Conservation (phyloP, 2,329 filamentous ascomycete species). For the Pezicula carpinea region DNA sequence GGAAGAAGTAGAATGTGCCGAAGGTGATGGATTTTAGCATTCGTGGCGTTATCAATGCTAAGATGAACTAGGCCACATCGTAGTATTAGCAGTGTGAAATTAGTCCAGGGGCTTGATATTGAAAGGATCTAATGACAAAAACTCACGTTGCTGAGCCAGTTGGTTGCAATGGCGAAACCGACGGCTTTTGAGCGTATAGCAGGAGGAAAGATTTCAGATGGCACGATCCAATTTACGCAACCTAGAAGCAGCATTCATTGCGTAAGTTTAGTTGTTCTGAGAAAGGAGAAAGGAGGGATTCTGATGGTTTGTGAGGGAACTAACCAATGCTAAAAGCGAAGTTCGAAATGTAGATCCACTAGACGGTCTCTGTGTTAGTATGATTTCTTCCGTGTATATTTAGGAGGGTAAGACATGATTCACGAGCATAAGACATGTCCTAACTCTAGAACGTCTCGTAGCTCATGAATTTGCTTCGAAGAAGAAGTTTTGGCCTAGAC, state of each 20-base stretch:
- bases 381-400: no score
- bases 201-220: conserved; percentile 28
- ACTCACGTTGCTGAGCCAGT: conserved; percentile 28
- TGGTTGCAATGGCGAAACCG: conserved; percentile 26
- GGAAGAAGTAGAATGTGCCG: conserved; percentile 41
- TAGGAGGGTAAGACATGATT: no score
- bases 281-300: not conserved
- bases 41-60: conserved; percentile 26
- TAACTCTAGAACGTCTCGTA: no score
- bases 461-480: no score
- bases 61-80: conserved; percentile 21
- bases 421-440: no score
- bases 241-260: not conserved
- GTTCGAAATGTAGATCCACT: conserved; percentile 25
- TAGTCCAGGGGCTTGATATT: no score
- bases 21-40: conserved; percentile 29
- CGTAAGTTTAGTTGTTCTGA: not conserved
- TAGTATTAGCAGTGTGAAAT: no score
- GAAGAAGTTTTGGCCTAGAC: no score
- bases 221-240: conserved; percentile 10
- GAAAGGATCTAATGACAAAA: not conserved
- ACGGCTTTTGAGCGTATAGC: conserved; percentile 27
- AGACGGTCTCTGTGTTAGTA: no score
- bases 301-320: no score
- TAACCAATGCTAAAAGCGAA: conserved; percentile 22